phyloP scores from a whole-genome alignment of 106 monocot genomes.

The Agapanthus africanus region DNA sequence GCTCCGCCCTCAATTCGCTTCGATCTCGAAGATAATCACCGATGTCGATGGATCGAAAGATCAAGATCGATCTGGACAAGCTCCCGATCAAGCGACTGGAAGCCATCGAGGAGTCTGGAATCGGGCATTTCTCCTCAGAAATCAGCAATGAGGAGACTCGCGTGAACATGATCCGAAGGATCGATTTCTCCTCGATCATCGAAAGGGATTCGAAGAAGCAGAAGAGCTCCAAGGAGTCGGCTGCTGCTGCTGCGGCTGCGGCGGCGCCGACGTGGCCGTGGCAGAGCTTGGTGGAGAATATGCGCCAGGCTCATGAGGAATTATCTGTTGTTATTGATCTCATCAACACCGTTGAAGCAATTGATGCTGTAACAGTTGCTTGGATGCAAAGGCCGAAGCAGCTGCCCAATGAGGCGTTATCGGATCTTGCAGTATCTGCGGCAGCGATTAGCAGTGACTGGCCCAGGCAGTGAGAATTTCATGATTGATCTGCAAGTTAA shows the following conservation, averaged over 20 bases:
- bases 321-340: conserved; percentile 74
- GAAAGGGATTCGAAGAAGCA: conserved; percentile 64
- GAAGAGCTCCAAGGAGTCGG: conserved; percentile 36
- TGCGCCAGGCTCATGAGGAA: conserved; percentile 75
- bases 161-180: conserved; percentile 58
- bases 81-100: conserved; percentile 92
- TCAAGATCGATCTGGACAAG: conserved; percentile 74
- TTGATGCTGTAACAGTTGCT: no score
- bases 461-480: no score
- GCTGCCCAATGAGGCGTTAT: no score
- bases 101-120: conserved; percentile 76
- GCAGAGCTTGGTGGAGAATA: conserved; percentile 80
- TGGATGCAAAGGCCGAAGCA: no score
- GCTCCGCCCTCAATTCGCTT: no score
- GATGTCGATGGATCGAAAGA: conserved; percentile 12
- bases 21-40: no score
- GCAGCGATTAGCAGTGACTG: no score
- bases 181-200: conserved; percentile 76
- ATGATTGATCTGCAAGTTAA: no score
- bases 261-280: conserved; percentile 50
- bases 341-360: conserved; percentile 75
- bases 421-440: no score
- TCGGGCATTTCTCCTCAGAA: conserved; percentile 76
- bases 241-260: no score
- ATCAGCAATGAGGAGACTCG: conserved; percentile 73